Percentiles rank a stretch among this genome's conserved stretches.
Conservation (phyloP, 139 green algal genomes). For the Chlorella sorokiniana region DNA sequence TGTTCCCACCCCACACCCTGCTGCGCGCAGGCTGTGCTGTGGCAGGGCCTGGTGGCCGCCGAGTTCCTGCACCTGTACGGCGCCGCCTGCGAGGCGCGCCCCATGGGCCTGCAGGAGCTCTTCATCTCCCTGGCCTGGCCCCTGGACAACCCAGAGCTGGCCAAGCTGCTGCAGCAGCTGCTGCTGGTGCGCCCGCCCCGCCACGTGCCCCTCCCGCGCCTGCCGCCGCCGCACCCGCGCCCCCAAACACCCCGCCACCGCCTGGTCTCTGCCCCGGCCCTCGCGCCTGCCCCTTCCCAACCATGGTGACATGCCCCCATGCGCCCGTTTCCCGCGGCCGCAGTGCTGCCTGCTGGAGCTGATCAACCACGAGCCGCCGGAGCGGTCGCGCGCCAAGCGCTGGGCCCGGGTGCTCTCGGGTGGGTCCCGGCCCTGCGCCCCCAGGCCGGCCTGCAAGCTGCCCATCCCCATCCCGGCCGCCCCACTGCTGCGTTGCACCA, state of each 20-base stretch:
- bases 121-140: constrained; percentile 35
- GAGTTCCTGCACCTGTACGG: constrained; percentile 60
- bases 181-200: constrained; percentile 25
- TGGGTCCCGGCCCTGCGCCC: background rate
- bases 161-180: constrained; percentile 46
- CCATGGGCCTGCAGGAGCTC: constrained; percentile 37
- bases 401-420: constrained; percentile 17
- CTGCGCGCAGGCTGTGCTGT: constrained; percentile 14
- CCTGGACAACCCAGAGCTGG: constrained; percentile 37
- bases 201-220: no score
- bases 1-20: background rate
- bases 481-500: no score
- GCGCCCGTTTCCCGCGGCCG: constrained; percentile 9
- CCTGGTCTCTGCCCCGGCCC: no score
- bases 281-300: background rate
- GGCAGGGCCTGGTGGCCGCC: constrained; percentile 43
- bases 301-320: background rate
- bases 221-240: no score
- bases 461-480: no score
- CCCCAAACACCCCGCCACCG: no score
- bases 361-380: constrained; percentile 47
- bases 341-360: constrained; percentile 54
- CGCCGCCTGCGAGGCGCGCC: constrained; percentile 34
- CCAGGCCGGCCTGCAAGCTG: no score
- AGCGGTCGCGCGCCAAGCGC: background rate